Conservation (phyloP, 1,139 yeast species). For the Saccharomycopsis crataegensis region DNA sequence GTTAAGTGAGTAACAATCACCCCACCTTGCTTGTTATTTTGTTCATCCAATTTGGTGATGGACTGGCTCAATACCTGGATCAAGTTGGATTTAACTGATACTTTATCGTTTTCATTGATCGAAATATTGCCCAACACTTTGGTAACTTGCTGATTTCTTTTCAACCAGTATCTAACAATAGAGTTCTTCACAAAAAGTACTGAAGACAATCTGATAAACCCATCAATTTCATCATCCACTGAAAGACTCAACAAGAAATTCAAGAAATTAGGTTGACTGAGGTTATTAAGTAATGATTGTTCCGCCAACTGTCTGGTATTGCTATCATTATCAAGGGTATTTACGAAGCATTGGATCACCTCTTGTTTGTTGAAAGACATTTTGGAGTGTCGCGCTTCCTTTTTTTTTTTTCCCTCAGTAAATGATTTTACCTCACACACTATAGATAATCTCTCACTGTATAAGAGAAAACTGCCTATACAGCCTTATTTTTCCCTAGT, state of each 20-base stretch:
- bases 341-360: conserved; percentile 67
- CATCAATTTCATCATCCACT: conserved; percentile 38
- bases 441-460: too few relatives aligned
- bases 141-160: conserved; percentile 8
- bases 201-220: conserved; percentile 44
- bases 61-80: conserved; percentile 39
- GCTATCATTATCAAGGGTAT: conserved; percentile 70
- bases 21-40: conserved; percentile 24
- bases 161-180: conserved; percentile 47
- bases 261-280: conserved; percentile 50
- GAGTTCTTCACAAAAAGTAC: conserved; percentile 66
- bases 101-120: conserved; percentile 39
- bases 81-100: conserved; percentile 45
- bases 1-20: conserved; percentile 21
- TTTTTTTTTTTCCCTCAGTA: not conserved
- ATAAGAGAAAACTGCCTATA: too few relatives aligned
- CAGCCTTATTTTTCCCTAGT: too few relatives aligned
- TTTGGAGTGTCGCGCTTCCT: not conserved
- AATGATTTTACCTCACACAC: too few relatives aligned
- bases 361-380: conserved; percentile 52
- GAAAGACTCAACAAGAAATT: conserved; percentile 48
- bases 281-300: conserved; percentile 48
- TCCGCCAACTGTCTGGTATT: conserved; percentile 64
- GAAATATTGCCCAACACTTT: conserved; percentile 21
- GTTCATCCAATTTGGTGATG: conserved; percentile 31